Evolutionary conservation across 2,329 filamentous ascomycete genomes (phyloP).

Genomic region (Botrytis porri): DNA sequence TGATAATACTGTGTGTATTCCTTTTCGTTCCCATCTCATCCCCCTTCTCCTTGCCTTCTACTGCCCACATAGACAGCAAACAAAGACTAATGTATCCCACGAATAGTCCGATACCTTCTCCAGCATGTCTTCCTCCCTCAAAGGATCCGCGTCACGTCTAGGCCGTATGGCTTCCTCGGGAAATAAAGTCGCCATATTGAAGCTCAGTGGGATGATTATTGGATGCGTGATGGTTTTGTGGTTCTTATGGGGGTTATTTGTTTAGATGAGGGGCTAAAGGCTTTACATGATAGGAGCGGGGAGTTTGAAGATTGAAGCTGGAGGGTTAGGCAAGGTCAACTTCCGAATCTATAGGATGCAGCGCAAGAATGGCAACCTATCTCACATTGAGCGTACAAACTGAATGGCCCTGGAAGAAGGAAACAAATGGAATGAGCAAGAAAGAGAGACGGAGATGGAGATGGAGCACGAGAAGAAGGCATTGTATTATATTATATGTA

Average conservation of each 20-base stretch:
- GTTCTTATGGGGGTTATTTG: slow-evolving; percentile 43
- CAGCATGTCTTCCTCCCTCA: slow-evolving; percentile 76
- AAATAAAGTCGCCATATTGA: slow-evolving; percentile 87
- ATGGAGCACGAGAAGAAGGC: slow-evolving; percentile 6
- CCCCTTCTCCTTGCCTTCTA: not conserved
- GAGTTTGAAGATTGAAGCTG: not conserved
- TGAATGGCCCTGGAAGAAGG: not conserved
- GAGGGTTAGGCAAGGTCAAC: not conserved
- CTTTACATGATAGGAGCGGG: not conserved
- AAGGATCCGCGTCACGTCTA: slow-evolving; percentile 77
- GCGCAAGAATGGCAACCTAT: not conserved
- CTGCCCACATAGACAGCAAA: not conserved
- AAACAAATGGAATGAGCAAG: not conserved
- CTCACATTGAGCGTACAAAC: not conserved
- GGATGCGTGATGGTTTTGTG: slow-evolving; percentile 71
- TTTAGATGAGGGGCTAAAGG: slow-evolving; percentile 24
- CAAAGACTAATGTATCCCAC: not conserved
- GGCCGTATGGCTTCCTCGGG: slow-evolving; percentile 88
- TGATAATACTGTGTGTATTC: slow-evolving; percentile 70
- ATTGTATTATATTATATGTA: slow-evolving; percentile 31
- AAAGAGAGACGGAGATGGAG: not conserved
- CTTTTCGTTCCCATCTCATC: not conserved
- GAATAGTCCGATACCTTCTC: slow-evolving; percentile 83
- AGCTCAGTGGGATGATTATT: slow-evolving; percentile 80
- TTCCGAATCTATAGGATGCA: not conserved